Percentiles rank a stretch among this genome's conserved stretches.
These are phyloP conservation scores for Babesia divergens DNA, from an alignment of 169 alveolate genomes.

Conservation along the genomic window DNA sequence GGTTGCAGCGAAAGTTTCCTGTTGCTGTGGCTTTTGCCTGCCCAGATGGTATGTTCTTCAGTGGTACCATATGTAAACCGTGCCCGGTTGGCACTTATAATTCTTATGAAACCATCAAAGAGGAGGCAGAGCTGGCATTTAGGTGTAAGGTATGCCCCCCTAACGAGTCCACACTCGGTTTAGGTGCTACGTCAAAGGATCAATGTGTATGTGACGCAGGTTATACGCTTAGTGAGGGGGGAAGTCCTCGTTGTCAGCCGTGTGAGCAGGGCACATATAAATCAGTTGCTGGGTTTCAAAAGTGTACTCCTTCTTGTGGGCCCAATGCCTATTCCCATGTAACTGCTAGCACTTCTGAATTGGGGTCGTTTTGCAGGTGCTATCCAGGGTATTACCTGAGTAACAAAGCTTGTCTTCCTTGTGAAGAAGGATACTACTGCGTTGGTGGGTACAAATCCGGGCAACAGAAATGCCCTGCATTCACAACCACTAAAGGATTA, in stretches of 20 bases:
- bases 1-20: slow-evolving; percentile 1
- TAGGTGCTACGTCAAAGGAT: slow-evolving; percentile 66
- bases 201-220: slow-evolving; percentile 77
- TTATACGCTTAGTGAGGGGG: slow-evolving; percentile 19
- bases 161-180: slow-evolving; percentile 55
- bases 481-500: slow-evolving; percentile 59
- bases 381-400: slow-evolving; percentile 36
- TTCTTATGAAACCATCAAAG: background rate
- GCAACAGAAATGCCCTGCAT: slow-evolving; percentile 64
- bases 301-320: slow-evolving; percentile 65
- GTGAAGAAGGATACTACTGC: slow-evolving; percentile 71
- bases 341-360: slow-evolving; percentile 44
- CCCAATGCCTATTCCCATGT: slow-evolving; percentile 39
- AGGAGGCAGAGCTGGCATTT: slow-evolving; percentile 15
- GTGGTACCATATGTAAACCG: slow-evolving; percentile 53
- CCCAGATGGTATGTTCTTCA: slow-evolving; percentile 70
- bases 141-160: slow-evolving; percentile 55
- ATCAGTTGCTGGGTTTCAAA: slow-evolving; percentile 42
- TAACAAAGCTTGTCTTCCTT: slow-evolving; percentile 34
- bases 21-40: slow-evolving; percentile 48
- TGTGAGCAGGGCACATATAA: slow-evolving; percentile 68
- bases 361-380: slow-evolving; percentile 62
- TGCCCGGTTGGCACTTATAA: slow-evolving; percentile 77
- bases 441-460: slow-evolving; percentile 68
- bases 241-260: slow-evolving; percentile 43